Evolutionary conservation across 1,284 basidiomycete genomes (phyloP).

Genomic region (Melampsora americana): DNA sequence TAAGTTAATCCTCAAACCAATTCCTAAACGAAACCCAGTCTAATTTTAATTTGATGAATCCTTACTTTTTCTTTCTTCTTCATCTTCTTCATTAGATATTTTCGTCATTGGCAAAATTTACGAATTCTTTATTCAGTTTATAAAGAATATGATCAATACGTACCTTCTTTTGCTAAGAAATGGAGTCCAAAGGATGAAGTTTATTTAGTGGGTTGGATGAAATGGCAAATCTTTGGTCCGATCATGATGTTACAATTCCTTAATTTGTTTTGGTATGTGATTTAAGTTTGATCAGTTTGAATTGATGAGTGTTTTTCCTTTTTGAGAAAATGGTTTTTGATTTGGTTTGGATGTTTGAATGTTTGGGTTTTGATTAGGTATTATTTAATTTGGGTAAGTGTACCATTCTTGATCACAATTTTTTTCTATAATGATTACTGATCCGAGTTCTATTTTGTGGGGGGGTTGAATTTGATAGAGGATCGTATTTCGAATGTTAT

Average conservation of each 20-base stretch:
- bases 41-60: background rate
- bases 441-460: background rate
- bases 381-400: constrained; percentile 42
- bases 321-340: background rate
- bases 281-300: constrained; percentile 45
- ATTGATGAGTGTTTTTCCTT: background rate
- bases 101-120: constrained; percentile 89
- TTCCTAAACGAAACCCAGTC: background rate
- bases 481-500: constrained; percentile 48
- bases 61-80: constrained; percentile 25
- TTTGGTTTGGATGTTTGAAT: background rate
- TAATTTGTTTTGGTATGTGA: constrained; percentile 65
- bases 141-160: constrained; percentile 74
- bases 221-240: constrained; percentile 68
- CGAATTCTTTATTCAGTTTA: constrained; percentile 83
- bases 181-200: constrained; percentile 62
- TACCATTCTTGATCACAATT: background rate
- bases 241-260: constrained; percentile 72
- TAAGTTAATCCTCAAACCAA: constrained; percentile 57
- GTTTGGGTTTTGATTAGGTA: constrained; percentile 26
- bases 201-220: constrained; percentile 67
- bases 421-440: background rate
- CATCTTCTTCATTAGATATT: constrained; percentile 64
- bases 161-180: constrained; percentile 10
- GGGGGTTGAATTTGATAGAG: background rate